Evolutionary conservation across 768 basidiomycete species (phyloP).

Genomic region (Melanogaster broomeanus): DNA sequence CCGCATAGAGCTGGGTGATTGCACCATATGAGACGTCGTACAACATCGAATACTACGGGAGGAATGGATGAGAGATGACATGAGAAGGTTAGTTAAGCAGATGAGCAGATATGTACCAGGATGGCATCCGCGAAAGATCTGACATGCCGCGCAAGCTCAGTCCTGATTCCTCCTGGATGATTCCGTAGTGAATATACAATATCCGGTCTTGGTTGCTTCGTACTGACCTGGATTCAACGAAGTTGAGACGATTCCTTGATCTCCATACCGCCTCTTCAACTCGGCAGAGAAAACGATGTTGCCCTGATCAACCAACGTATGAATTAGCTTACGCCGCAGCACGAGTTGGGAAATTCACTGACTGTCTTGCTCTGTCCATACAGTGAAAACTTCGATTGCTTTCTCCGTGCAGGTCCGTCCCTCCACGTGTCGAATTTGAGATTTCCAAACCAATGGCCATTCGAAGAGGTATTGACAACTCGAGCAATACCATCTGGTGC

Average conservation of each 20-base stretch:
- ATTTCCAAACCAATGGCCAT: slow-evolving; percentile 17
- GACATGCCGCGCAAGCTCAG: slow-evolving; percentile 9
- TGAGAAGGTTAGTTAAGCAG: not conserved
- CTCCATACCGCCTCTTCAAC: slow-evolving; percentile 41
- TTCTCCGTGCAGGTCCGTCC: slow-evolving; percentile 25
- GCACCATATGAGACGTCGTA: slow-evolving; percentile 42
- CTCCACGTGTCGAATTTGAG: slow-evolving; percentile 30
- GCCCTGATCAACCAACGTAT: slow-evolving; percentile 32
- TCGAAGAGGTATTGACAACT: slow-evolving; percentile 37
- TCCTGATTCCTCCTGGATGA: not conserved
- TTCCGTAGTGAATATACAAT: not conserved
- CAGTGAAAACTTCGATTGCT: not conserved
- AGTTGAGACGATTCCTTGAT: slow-evolving; percentile 45
- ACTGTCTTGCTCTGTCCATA: slow-evolving; percentile 37
- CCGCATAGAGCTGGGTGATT: slow-evolving; percentile 53
- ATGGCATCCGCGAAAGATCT: not conserved
- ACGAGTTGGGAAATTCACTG: slow-evolving; percentile 1
- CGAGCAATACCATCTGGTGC: slow-evolving; percentile 35
- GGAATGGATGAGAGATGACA: not conserved
- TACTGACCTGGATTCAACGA: slow-evolving; percentile 43
- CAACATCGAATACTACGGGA: slow-evolving; percentile 13
- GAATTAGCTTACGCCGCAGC: not conserved
- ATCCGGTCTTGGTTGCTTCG: not conserved
- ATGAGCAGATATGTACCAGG: slow-evolving; percentile 8
- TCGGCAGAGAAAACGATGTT: slow-evolving; percentile 48